Conservation (phyloP, 164 flowering plant species). For the Nymphaea thermarum region DNA sequence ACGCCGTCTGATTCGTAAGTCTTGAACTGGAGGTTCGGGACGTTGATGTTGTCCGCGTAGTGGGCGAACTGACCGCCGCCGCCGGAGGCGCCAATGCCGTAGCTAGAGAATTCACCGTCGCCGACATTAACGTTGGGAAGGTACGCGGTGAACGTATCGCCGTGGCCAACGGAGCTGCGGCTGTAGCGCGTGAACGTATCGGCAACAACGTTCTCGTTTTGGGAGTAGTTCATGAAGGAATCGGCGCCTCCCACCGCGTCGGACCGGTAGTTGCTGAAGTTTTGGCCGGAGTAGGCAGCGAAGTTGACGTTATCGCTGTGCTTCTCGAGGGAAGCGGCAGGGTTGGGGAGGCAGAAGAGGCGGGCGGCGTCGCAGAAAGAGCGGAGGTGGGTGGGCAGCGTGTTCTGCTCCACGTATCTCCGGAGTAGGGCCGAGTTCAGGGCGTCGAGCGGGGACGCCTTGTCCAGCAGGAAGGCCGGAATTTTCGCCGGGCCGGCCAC, state of each 20-base stretch:
- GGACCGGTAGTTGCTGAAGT: slow-evolving; percentile 79
- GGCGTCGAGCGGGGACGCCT: slow-evolving; percentile 62
- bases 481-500: slow-evolving; percentile 32
- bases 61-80: slow-evolving; percentile 56
- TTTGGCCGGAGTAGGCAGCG: slow-evolving; percentile 23
- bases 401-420: slow-evolving; percentile 38
- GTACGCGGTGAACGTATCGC: slow-evolving; percentile 49
- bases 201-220: slow-evolving; percentile 26
- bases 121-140: slow-evolving; percentile 49
- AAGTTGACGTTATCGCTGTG: slow-evolving; percentile 31
- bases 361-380: slow-evolving; percentile 62
- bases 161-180: slow-evolving; percentile 33
- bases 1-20: slow-evolving; percentile 34
- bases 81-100: slow-evolving; percentile 42
- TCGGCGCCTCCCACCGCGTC: slow-evolving; percentile 34
- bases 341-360: slow-evolving; percentile 70
- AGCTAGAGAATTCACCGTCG: slow-evolving; percentile 36
- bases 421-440: slow-evolving; percentile 37
- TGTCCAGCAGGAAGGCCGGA: slow-evolving; percentile 45
- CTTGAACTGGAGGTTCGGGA: slow-evolving; percentile 45
- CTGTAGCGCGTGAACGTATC: slow-evolving; percentile 57
- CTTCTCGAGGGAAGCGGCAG: slow-evolving; percentile 32
- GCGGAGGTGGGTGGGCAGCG: slow-evolving; percentile 36
- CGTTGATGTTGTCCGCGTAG: slow-evolving; percentile 45
- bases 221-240: slow-evolving; percentile 74